A percentile compares a stretch with the other conserved stretches of the same genome.
Conservation (phyloP, 352 stramenopile genomes). For the Phytophthora ramorum region DNA sequence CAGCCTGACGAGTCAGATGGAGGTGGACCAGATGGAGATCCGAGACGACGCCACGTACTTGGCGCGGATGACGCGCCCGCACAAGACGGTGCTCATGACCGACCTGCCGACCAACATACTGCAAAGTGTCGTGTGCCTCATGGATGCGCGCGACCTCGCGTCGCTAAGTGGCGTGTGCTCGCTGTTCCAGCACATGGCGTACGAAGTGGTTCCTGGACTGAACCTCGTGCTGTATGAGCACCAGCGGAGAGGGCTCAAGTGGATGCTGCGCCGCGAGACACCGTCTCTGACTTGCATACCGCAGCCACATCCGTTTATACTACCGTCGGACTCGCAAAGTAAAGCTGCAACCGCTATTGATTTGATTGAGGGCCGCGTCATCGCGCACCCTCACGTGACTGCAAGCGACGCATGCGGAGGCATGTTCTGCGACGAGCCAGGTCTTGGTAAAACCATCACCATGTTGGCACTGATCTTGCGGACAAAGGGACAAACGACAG, state of each 20-base stretch:
- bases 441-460: constrained; percentile 88
- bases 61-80: constrained; percentile 46
- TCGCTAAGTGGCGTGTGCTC: constrained; percentile 69
- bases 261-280: constrained; percentile 79
- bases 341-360: constrained; percentile 45
- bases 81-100: constrained; percentile 55
- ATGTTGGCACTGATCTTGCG: constrained; percentile 84
- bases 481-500: constrained; percentile 67
- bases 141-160: constrained; percentile 68
- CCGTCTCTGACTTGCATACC: constrained; percentile 38
- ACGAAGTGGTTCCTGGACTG: constrained; percentile 83
- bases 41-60: constrained; percentile 73
- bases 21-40: constrained; percentile 71
- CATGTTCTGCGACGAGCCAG: constrained; percentile 87
- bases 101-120: constrained; percentile 69
- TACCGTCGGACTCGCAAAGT: constrained; percentile 23
- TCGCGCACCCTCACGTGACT: constrained; percentile 23
- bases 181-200: constrained; percentile 81
- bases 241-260: constrained; percentile 78
- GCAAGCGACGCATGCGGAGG: constrained; percentile 66
- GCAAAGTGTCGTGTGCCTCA: constrained; percentile 64
- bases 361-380: constrained; percentile 60
- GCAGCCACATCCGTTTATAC: constrained; percentile 61
- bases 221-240: constrained; percentile 79
- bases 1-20: constrained; percentile 63